These are phyloP conservation scores for Sporothrix schenckii DNA, from an alignment of 2,329 filamentous ascomycete species.

Conservation along the genomic window DNA sequence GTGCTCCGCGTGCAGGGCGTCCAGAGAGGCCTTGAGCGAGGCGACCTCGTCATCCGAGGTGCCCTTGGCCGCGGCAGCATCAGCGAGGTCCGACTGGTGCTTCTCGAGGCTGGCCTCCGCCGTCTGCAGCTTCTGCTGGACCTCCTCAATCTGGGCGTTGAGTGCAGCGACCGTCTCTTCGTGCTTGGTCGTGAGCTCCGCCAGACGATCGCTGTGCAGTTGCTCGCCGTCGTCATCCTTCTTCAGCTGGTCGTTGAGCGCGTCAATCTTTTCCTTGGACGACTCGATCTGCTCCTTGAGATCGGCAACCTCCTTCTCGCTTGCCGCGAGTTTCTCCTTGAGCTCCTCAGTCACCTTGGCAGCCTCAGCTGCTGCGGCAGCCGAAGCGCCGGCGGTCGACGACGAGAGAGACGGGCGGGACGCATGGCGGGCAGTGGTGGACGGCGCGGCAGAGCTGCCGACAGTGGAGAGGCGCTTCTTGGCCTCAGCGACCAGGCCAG, in stretches of 20 bases:
- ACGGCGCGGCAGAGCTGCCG: conserved; percentile 46
- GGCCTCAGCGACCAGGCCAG: conserved; percentile 51
- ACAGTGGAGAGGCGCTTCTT: conserved; percentile 62
- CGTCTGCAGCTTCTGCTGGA: conserved; percentile 54
- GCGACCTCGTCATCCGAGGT: conserved; percentile 45
- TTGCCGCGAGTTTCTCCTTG: conserved; percentile 61
- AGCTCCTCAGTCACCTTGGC: conserved; percentile 63
- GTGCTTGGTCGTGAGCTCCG: conserved; percentile 55
- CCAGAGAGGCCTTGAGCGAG: conserved; percentile 55
- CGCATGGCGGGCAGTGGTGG: conserved; percentile 48
- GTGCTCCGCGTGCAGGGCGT: conserved; percentile 50
- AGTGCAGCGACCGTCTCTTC: conserved; percentile 53
- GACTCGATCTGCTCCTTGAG: conserved; percentile 60
- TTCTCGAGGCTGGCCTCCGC: conserved; percentile 57
- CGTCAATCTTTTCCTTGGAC: conserved; percentile 59
- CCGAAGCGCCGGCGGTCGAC: conserved; percentile 41
- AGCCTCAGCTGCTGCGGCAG: conserved; percentile 47
- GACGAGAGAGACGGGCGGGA: conserved; percentile 46
- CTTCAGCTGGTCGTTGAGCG: conserved; percentile 57
- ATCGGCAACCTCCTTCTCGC: conserved; percentile 60
- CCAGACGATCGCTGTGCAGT: conserved; percentile 53
- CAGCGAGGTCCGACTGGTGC: conserved; percentile 54
- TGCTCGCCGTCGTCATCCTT: conserved; percentile 49
- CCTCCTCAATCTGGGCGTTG: conserved; percentile 53
- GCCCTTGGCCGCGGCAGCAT: conserved; percentile 41